A percentile compares a stretch with the other conserved stretches of the same genome.
Conservation (phyloP, 805 yeast genomes). For the Ogataea sp. region DNA sequence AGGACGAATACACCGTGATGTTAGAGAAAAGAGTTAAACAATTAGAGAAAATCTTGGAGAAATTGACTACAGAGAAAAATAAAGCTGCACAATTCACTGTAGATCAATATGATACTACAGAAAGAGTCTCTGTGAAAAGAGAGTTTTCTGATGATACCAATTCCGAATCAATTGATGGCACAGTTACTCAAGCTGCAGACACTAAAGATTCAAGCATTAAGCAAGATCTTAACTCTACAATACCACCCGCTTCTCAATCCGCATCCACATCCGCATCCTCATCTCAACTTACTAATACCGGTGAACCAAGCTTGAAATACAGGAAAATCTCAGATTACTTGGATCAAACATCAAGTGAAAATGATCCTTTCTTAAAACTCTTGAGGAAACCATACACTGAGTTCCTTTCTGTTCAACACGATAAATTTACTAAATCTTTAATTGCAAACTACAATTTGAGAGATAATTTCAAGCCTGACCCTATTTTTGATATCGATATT, state of each 20-base stretch:
- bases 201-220: too few species aligned
- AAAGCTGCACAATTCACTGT: too few species aligned
- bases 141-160: not conserved
- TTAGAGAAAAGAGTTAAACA: slow-evolving; percentile 47
- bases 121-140: not conserved
- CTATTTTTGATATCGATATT: slow-evolving; percentile 44
- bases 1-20: slow-evolving; percentile 50
- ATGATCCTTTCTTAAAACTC: slow-evolving; percentile 7
- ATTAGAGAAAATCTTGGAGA: slow-evolving; percentile 39
- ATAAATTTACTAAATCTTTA: slow-evolving; percentile 11
- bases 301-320: slow-evolving; percentile 15
- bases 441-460: slow-evolving; percentile 38
- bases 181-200: too few species aligned
- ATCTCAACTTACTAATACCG: not conserved
- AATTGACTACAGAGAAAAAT: slow-evolving; percentile 4
- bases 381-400: slow-evolving; percentile 13
- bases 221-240: too few species aligned
- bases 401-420: slow-evolving; percentile 11
- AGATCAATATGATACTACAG: not conserved
- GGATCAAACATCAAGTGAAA: slow-evolving; percentile 8
- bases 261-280: too few species aligned
- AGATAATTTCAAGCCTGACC: slow-evolving; percentile 39
- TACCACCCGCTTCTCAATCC: too few species aligned
- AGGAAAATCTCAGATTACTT: slow-evolving; percentile 13
- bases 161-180: too few species aligned